Conservation (phyloP, 441 rosid species). For the Arabidopsis lyrata region DNA sequence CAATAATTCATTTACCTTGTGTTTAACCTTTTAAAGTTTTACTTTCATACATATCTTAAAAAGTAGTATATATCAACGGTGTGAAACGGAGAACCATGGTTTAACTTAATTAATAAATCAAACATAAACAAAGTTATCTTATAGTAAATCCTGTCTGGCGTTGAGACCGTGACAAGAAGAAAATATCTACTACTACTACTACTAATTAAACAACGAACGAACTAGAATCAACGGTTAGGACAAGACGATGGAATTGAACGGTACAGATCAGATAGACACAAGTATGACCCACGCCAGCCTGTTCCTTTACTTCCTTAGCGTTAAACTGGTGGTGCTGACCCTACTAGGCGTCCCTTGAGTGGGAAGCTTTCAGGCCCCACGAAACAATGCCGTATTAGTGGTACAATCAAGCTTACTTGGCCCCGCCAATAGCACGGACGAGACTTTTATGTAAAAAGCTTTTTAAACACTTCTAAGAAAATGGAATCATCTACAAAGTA, state of each 20-base stretch:
- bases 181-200: neutral
- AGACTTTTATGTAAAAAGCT: constrained; percentile 25
- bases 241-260: constrained; percentile 26
- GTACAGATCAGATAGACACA: constrained; percentile 16
- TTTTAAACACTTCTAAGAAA: constrained; percentile 6
- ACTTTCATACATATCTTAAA: neutral
- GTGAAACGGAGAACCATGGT: neutral
- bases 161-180: constrained; percentile 1
- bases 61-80: neutral
- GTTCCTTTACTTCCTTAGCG: constrained; percentile 21
- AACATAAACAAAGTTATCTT: constrained; percentile 6
- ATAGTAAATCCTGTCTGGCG: constrained; percentile 4
- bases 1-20: constrained; percentile 1
- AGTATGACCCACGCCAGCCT: constrained; percentile 39
- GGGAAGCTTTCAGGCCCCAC: constrained; percentile 36
- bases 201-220: neutral
- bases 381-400: constrained; percentile 32
- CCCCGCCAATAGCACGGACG: constrained; percentile 40
- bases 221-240: constrained; percentile 40
- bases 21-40: neutral
- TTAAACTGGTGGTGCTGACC: constrained; percentile 39
- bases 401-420: constrained; percentile 40
- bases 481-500: constrained; percentile 8
- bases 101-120: neutral
- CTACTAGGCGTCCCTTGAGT: constrained; percentile 38